These are phyloP conservation scores for Magnaporthiopsis incrustans DNA, from an alignment of 2,329 filamentous ascomycete species.

Conservation along the genomic window DNA sequence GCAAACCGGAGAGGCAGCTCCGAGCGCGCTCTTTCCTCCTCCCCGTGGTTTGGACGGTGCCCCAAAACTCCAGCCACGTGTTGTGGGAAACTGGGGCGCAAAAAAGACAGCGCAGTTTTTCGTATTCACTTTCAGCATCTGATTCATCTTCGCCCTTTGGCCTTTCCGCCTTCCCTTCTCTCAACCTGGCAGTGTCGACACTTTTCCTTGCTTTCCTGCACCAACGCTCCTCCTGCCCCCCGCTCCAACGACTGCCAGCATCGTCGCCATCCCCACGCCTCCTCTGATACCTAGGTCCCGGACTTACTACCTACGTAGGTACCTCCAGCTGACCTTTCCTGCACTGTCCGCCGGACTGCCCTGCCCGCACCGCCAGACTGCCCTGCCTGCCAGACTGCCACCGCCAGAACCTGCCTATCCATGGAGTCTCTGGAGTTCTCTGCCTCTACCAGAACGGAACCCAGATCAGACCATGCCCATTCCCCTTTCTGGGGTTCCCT, in stretches of 20 bases:
- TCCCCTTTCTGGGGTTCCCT: too few relatives aligned
- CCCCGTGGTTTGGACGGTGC: not conserved
- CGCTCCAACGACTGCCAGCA: not conserved
- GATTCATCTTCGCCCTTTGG: not conserved
- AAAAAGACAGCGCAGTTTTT: not conserved
- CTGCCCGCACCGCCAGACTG: too few relatives aligned
- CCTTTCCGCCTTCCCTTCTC: not conserved
- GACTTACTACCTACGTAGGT: too few relatives aligned
- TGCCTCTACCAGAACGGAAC: too few relatives aligned
- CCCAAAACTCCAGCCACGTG: not conserved
- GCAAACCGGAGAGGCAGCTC: too few relatives aligned
- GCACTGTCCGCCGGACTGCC: not conserved
- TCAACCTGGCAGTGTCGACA: not conserved
- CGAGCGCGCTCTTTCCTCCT: not conserved
- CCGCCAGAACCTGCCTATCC: too few relatives aligned
- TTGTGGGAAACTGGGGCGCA: not conserved
- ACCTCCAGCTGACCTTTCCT: not conserved
- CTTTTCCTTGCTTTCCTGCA: too few relatives aligned
- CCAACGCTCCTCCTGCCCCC: too few relatives aligned
- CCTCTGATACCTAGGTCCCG: not conserved
- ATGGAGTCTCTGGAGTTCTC: too few relatives aligned
- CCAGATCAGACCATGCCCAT: too few relatives aligned
- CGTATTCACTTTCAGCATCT: not conserved
- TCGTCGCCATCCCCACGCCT: not conserved
- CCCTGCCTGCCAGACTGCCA: too few relatives aligned